Percentiles rank a stretch among this genome's conserved stretches.
Conservation (phyloP, 2,329 filamentous ascomycete species). For the Colletotrichum euphorbiae region DNA sequence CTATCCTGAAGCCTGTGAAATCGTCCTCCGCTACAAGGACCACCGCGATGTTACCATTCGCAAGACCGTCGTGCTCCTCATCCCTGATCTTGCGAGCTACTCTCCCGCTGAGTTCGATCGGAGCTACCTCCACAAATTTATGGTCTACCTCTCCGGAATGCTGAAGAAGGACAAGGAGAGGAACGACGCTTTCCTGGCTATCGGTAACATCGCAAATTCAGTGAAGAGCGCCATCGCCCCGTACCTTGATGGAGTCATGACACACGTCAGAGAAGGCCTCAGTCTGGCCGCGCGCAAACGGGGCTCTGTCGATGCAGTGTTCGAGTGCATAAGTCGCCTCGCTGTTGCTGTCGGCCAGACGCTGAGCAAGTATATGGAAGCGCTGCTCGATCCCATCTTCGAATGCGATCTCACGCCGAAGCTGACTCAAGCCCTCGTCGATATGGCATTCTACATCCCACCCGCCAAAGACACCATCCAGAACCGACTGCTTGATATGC, state of each 20-base stretch:
- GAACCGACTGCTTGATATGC: constrained; percentile 91
- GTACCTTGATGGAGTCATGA: constrained; percentile 92
- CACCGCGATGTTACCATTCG: constrained; percentile 89
- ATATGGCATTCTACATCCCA: constrained; percentile 99
- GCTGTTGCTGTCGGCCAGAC: constrained; percentile 96
- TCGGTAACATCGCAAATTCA: constrained; percentile 95
- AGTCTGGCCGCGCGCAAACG: constrained; percentile 79
- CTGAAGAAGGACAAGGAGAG: constrained; percentile 95
- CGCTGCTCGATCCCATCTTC: constrained; percentile 94
- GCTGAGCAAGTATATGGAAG: constrained; percentile 98
- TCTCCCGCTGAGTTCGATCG: constrained; percentile 90
- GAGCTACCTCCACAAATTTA: constrained; percentile 92
- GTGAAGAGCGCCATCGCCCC: constrained; percentile 95
- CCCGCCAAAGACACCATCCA: constrained; percentile 94
- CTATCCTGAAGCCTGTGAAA: constrained; percentile 92
- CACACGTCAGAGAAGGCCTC: constrained; percentile 92
- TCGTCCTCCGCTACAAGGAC: constrained; percentile 91
- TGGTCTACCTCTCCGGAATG: constrained; percentile 94
- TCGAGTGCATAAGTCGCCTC: constrained; percentile 97
- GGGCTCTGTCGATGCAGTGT: constrained; percentile 81
- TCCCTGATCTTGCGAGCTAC: constrained; percentile 93
- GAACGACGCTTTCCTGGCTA: constrained; percentile 94
- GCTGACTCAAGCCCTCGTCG: constrained; percentile 92
- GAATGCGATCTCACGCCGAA: constrained; percentile 94
- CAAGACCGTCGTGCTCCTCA: constrained; percentile 89